A percentile compares a stretch with the other conserved stretches of the same genome.
Conservation (phyloP, 768 basidiomycete species). For the Boletus barrowsii region DNA sequence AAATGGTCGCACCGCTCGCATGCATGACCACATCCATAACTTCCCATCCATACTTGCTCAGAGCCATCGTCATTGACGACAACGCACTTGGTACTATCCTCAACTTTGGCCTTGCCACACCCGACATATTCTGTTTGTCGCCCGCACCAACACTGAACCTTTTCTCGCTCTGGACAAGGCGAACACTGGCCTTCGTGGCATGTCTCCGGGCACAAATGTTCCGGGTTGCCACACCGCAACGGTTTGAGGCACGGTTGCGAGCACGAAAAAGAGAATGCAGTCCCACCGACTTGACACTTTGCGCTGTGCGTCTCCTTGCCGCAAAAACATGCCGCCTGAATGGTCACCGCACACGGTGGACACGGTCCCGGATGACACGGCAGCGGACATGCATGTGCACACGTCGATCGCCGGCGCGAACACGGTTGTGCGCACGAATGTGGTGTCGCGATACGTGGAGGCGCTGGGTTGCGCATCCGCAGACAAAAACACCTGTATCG, state of each 20-base stretch:
- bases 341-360: conserved; percentile 85
- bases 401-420: conserved; percentile 53
- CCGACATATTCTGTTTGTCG: conserved; percentile 50
- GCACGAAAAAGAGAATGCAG: conserved; percentile 33
- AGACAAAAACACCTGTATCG: conserved; percentile 78
- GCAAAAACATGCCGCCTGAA: conserved; percentile 80
- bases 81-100: conserved; percentile 33
- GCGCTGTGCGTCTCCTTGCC: conserved; percentile 43
- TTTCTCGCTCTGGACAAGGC: conserved; percentile 55
- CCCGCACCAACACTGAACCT: conserved; percentile 78
- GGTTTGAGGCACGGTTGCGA: conserved; percentile 36
- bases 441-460: conserved; percentile 64
- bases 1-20: conserved; percentile 53
- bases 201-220: conserved; percentile 60
- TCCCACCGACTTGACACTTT: conserved; percentile 48
- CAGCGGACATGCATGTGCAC: conserved; percentile 80
- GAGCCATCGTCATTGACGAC: conserved; percentile 28
- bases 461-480: conserved; percentile 67
- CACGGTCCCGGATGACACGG: conserved; percentile 95
- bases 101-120: conserved; percentile 65
- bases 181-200: conserved; percentile 82
- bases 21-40: conserved; percentile 52
- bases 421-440: conserved; percentile 77
- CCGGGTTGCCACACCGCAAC: conserved; percentile 60
- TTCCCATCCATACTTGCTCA: conserved; percentile 61